Base-by-base conservation (phyloP, 1,284 basidiomycete species). In the Apiotrichum laibachii region DNA sequence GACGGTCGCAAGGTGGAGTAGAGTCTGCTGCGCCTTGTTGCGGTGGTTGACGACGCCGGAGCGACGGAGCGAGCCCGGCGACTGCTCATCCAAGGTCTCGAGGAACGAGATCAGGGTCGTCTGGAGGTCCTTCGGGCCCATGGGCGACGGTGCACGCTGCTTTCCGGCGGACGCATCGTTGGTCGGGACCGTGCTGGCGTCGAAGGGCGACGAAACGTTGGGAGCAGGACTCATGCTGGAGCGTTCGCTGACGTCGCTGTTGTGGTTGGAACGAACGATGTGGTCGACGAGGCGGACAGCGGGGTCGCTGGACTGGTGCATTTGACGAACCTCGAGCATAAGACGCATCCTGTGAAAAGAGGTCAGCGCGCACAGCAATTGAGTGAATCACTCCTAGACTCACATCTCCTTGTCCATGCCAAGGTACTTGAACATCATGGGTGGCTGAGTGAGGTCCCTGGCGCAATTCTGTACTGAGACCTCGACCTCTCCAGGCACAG, bases 1-100 rank as follows among this genome's bases (percentile, higher is more conserved):
- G 69, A 91, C 87, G 1, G 87, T 83, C 1, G 94, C 88, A 39
- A 98, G 81, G 75, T 99, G 95, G 8, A 98, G 84, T 16, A 97
- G 77, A 0, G 89, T 91, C 70, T 94, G 91, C 22, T 89, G 87
- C 33, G 74, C 70, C 39, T 66, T 65, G 48, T 85, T 88, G 50
- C 80, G 73, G 68, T 86, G 83, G 19, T 87, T 90, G 61, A 92
- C 79, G 4, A 85, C 85, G 82, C 68, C 53, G 81, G 81, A 61
- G 83, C 80, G 70, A 4, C 71, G 65, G n/a, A 75, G 66, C 2
- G 69, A 73, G 26, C 71, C 76, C 2, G 72, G 75, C 2, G 67
- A 64, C 43, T 67, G 55, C 52, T 67, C 67, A 53, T 72, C 73
- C 40, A 76, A 54, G 16, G 67, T 57, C 31, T 68, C 67, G 42